Base-by-base conservation (phyloP, 768 basidiomycete genomes). In the Phlebiopsis gigantea region DNA sequence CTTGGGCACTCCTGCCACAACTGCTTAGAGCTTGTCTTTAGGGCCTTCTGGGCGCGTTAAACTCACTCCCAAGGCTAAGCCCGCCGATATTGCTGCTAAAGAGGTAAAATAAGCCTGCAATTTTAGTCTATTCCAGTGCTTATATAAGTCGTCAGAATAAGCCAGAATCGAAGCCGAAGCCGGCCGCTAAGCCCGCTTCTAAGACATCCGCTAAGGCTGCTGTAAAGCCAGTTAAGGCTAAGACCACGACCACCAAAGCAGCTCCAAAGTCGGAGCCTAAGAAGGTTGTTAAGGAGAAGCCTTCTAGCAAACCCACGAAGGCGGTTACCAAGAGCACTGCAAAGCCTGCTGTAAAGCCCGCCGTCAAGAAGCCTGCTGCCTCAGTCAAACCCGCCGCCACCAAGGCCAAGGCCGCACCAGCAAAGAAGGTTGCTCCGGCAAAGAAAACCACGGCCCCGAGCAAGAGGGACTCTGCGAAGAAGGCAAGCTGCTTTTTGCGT, bases 1-100 rank as follows among this genome's bases (percentile, higher is more conserved):
- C 10, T 25, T 39, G 10, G 10, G n/a, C 44, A n/a, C 21, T 53
- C n/a, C 24, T 15, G 51, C 24, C 19, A 25, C 41, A 21, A 56
- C 54, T 15, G 12, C 47, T 45, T 21, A 46, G 21, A 31, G 29
- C 42, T 5, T 51, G 30, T 49, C 51, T 50, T 45, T 73, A 75
- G 78, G 74, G 57, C 69, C 56, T 17, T 75, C 78, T 45, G 82
- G 82, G 41, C 78, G 79, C 59, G 80, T 84, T 63, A 90, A 88
- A 71, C 79, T 90, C 25, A 80, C 87, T 25, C 82, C 87, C 46
- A 91, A 88, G 75, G 66, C 60, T 29, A 74, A 77, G 63, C 74
- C 77, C 34, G 65, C 73, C n/a, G 83, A 81, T 56, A 66, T 57
- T 60, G 80, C 81, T 53, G 75, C 79, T n/a, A 83, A 83, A 67